Evolutionary conservation across 2,329 filamentous ascomycete genomes (phyloP).

Genomic region (Fusarium concolor): DNA sequence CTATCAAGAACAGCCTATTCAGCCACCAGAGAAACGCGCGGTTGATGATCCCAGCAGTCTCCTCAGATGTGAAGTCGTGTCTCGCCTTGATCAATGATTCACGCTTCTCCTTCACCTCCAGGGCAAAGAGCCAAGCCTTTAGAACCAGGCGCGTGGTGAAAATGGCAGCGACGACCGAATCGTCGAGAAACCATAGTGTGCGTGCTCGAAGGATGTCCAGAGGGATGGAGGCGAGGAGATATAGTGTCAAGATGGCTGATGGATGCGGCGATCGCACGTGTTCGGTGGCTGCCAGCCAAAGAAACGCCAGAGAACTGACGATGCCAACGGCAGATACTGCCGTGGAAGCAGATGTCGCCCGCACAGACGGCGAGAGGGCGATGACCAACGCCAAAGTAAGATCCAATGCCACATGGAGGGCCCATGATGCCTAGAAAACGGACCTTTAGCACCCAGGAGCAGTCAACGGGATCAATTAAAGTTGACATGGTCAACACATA

Average conservation of each 20-base stretch:
- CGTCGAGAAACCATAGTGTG: slow-evolving; percentile 10
- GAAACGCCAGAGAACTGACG: slow-evolving; percentile 6
- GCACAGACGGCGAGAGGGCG: slow-evolving; percentile 4
- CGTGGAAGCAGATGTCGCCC: slow-evolving; percentile 9
- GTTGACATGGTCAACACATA: slow-evolving; percentile 6
- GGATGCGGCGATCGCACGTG: slow-evolving; percentile 6
- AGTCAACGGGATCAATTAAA: slow-evolving; percentile 7
- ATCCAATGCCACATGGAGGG: slow-evolving; percentile 10
- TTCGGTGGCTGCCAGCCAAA: slow-evolving; percentile 10
- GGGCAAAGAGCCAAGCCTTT: slow-evolving; percentile 6
- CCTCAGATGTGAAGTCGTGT: slow-evolving; percentile 7
- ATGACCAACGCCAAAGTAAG: slow-evolving; percentile 6
- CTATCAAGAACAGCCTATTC: slow-evolving; percentile 12
- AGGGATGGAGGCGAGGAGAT: slow-evolving; percentile 5
- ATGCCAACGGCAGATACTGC: slow-evolving; percentile 7
- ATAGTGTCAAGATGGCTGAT: slow-evolving; percentile 10
- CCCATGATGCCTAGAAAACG: slow-evolving; percentile 8
- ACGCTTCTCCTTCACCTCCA: slow-evolving; percentile 11
- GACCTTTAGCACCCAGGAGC: slow-evolving; percentile 2
- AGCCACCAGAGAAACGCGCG: slow-evolving; percentile 12
- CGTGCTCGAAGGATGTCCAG: slow-evolving; percentile 4
- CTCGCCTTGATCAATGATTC: slow-evolving; percentile 10
- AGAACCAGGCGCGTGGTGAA: slow-evolving; percentile 7
- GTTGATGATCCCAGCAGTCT: slow-evolving; percentile 12
- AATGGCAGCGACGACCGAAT: slow-evolving; percentile 8